Evolutionary conservation across 257 asterid species (phyloP), one percentile per base, ranked within the genome.

Genomic region (Schizonepeta tenuifolia): DNA sequence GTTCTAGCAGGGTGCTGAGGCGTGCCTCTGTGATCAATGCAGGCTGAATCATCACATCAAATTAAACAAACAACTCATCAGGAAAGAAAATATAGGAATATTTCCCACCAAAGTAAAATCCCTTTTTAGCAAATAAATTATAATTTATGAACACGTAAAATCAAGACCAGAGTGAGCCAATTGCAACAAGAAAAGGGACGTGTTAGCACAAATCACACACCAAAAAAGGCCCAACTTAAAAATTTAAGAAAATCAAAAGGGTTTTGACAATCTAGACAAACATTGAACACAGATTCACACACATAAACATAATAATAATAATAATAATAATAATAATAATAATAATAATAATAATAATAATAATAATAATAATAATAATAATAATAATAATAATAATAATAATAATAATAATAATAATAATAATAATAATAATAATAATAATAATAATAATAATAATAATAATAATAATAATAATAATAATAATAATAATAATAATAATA

Each of bases 1-100:
- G 98, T 92, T 84, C 98, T 86, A 14, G 96, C 97, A 65, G 98
- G 98, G 70, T 82, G 86, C 61, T 90, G 86, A 36, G 97, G 96
- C n/a, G 97, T 92, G n/a, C 98, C 98, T 75, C 92, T 82, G 40
- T 92, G 98, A 78, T 92, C 98, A 77, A 90, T 88, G 91, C 98
- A 92, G 21, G 95, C 98, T 92, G 87, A 53, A 68, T 17, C 28
- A 68, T 17, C 28, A 57, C 59, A 70, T 44, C n/a, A 50, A 72
- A 58, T 1, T 14, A 24, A 62, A 72, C 38, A 20, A 21, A 38
- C 13, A 46, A 62, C 31, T 13, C 46, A 62, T 44, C 53, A 69
- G 4, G 44, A 55, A 35, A 65, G n/a, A 18, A 18, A 18, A 12
- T 5, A 5, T 31, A 31, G 5, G 9, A 18, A 2, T 13, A 18